Conservation (phyloP, 148 eudicot genomes). For the Spergularia marina region DNA sequence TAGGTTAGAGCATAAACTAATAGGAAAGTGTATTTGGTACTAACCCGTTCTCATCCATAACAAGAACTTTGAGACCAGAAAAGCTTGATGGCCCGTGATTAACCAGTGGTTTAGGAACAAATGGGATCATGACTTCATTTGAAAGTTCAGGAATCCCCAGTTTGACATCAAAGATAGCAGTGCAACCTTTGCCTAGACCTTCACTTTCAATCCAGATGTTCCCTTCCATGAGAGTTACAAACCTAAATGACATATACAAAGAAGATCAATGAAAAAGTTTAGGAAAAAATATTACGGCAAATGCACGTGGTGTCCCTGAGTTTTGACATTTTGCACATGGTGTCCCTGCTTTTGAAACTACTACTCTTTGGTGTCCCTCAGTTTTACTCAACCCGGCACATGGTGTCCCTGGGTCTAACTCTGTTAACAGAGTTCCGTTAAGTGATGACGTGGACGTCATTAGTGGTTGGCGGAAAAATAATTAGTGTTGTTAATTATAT, state of each 20-base stretch:
- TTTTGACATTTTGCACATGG: no score
- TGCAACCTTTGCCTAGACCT: slow-evolving; percentile 85
- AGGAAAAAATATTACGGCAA: no score
- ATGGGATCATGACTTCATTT: slow-evolving; percentile 39
- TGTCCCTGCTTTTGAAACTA: no score
- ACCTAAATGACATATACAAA: slow-evolving; percentile 41
- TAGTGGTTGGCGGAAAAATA: no score
- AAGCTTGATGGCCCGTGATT: slow-evolving; percentile 46
- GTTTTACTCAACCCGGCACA: no score
- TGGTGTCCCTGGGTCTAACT: no score
- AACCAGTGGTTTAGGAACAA: slow-evolving; percentile 39
- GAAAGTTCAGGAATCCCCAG: slow-evolving; percentile 54
- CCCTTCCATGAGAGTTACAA: slow-evolving; percentile 89
- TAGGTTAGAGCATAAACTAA: not conserved
- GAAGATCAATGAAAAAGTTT: not conserved
- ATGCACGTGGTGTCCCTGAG: no score
- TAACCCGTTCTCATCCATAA: slow-evolving; percentile 85
- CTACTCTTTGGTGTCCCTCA: no score
- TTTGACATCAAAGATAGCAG: slow-evolving; percentile 60
- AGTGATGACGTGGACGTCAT: no score
- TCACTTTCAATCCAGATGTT: slow-evolving; percentile 91
- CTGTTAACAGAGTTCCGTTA: no score
- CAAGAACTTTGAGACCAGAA: slow-evolving; percentile 74
- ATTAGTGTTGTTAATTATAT: no score
- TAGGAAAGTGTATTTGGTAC: slow-evolving; percentile 23